Conservation (phyloP, 176 grass and related monocot genomes). For the Alopecurus myosuroides region DNA sequence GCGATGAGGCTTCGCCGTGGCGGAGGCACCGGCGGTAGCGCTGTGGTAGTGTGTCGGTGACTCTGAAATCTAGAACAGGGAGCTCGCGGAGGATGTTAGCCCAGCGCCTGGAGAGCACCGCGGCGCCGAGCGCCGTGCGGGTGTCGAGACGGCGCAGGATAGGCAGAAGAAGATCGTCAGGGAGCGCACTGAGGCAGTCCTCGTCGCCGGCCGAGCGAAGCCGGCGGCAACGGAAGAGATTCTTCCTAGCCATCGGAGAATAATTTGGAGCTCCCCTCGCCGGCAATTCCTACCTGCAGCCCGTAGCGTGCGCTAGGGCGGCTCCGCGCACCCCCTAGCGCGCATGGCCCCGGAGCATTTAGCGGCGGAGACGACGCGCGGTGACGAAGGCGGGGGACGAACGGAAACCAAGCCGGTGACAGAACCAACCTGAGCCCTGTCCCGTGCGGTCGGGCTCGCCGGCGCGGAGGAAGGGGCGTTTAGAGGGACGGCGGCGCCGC, state of each 20-base stretch:
- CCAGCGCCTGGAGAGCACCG: conserved; percentile 17
- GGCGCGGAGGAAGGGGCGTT: background rate
- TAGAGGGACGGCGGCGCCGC: background rate
- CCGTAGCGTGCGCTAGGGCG: background rate
- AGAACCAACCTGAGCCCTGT: background rate
- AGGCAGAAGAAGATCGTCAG: conserved; percentile 1
- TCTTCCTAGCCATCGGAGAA: background rate
- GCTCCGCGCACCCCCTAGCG: background rate
- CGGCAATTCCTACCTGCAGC: background rate
- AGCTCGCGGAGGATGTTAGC: background rate
- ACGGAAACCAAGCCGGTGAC: background rate
- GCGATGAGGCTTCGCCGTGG: background rate
- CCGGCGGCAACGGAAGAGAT: background rate
- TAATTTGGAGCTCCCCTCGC: background rate
- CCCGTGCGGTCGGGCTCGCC: background rate
- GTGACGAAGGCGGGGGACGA: background rate
- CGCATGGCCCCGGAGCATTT: background rate
- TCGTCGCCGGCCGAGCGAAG: background rate
- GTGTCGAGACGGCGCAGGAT: background rate
- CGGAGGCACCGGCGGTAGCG: background rate
- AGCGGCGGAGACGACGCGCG: background rate
- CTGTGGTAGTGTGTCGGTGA: background rate
- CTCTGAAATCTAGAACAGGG: background rate
- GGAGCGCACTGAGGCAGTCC: conserved; percentile 19
- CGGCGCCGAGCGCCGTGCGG: background rate